Percentiles rank a stretch among this genome's conserved stretches.
phyloP scores from a whole-genome alignment of 1,284 basidiomycete species.

The Porogramme epimiltina region DNA sequence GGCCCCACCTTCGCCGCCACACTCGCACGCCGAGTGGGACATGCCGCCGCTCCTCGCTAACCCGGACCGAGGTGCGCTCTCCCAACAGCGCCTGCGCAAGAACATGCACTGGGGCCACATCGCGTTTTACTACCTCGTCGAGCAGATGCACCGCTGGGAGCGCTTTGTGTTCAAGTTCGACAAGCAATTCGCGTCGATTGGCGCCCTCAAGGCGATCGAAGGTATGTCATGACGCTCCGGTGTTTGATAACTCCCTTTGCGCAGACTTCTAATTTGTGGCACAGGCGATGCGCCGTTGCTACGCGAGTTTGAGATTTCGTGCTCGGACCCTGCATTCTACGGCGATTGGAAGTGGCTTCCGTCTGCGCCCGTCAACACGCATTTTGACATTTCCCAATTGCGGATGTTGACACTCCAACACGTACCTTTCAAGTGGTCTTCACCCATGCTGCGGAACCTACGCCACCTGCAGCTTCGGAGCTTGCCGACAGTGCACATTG shows the following conservation, averaged over 20 bases:
- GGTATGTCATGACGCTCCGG: too few species aligned
- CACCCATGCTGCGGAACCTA: slow-evolving; percentile 63
- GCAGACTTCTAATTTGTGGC: neutral
- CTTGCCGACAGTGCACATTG: slow-evolving; percentile 60
- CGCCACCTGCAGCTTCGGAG: slow-evolving; percentile 60
- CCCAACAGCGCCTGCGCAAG: slow-evolving; percentile 32
- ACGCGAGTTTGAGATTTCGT: slow-evolving; percentile 75
- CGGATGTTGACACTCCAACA: slow-evolving; percentile 62
- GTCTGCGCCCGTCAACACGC: slow-evolving; percentile 41
- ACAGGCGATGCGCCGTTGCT: slow-evolving; percentile 70
- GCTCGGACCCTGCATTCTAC: slow-evolving; percentile 61
- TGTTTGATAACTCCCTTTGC: neutral
- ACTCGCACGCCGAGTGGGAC: slow-evolving; percentile 19
- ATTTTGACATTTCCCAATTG: slow-evolving; percentile 46
- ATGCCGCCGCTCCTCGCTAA: slow-evolving; percentile 17
- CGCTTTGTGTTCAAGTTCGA: slow-evolving; percentile 78
- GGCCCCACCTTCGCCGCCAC: slow-evolving; percentile 11
- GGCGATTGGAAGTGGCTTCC: slow-evolving; percentile 75
- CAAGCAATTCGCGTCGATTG: slow-evolving; percentile 68
- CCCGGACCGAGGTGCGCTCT: slow-evolving; percentile 10
- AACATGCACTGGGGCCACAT: slow-evolving; percentile 77
- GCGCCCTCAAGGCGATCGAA: slow-evolving; percentile 66
- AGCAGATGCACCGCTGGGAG: slow-evolving; percentile 79
- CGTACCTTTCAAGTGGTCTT: slow-evolving; percentile 75
- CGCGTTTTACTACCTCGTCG: slow-evolving; percentile 71